Conservation (phyloP, 2,329 filamentous ascomycete genomes). For the Bipolaris gigantea region DNA sequence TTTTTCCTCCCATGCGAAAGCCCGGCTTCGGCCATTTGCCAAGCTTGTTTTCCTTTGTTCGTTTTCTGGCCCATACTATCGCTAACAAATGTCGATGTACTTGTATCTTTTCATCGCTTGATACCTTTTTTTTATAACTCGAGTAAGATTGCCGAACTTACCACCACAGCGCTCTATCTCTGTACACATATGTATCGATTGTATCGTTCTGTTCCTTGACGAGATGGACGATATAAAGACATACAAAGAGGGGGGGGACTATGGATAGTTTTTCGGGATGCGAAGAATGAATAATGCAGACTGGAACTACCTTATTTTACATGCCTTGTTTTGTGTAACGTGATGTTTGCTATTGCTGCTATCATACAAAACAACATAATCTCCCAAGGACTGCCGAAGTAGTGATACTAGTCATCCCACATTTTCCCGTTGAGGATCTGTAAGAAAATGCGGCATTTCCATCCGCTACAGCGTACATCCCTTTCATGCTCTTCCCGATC, state of each 20-base stretch:
- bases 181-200: background rate
- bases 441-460: no score
- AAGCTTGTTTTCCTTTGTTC: background rate
- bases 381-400: no score
- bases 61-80: background rate
- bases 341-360: no score
- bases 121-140: background rate
- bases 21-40: background rate
- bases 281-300: background rate
- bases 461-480: no score
- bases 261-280: background rate
- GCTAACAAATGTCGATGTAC: background rate
- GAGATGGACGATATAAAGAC: background rate
- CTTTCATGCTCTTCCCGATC: no score
- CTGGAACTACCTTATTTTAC: background rate
- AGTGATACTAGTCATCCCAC: no score
- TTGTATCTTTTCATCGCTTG: constrained; percentile 15
- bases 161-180: background rate
- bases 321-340: no score
- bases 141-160: background rate
- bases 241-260: background rate
- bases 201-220: constrained; percentile 1
- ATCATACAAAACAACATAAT: no score
- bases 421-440: no score
- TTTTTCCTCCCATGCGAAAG: background rate